Percentiles rank a stretch among this genome's conserved stretches.
phyloP scores from a whole-genome alignment of 1,284 basidiomycete species.

The Malassezia yamatoensis region DNA sequence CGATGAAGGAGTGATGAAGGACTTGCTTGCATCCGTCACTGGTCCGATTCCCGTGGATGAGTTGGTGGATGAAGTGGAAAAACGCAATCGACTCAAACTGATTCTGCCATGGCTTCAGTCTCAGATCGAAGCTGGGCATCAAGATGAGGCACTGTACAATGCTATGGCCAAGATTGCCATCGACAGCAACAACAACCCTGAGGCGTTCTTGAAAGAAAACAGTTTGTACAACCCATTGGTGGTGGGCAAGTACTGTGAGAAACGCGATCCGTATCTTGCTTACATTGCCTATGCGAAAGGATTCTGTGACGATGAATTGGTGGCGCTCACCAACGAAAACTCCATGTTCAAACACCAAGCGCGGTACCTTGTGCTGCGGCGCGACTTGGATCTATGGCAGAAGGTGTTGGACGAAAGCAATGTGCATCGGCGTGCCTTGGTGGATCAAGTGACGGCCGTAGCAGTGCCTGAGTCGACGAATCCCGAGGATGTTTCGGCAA shows the following conservation, averaged over 20 bases:
- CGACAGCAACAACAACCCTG: constrained; percentile 96
- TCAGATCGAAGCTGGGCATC: constrained; percentile 79
- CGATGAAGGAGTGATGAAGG: constrained; percentile 86
- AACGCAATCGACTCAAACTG: constrained; percentile 83
- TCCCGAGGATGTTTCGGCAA: constrained; percentile 94
- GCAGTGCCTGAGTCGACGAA: constrained; percentile 95
- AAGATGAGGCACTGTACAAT: constrained; percentile 88
- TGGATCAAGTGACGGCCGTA: constrained; percentile 74
- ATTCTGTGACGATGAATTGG: constrained; percentile 96
- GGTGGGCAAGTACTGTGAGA: constrained; percentile 98
- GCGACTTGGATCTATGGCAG: constrained; percentile 89
- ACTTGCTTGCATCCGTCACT: constrained; percentile 79
- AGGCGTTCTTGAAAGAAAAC: constrained; percentile 95
- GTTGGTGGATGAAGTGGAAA: constrained; percentile 67
- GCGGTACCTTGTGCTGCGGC: constrained; percentile 91
- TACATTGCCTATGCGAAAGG: constrained; percentile 99
- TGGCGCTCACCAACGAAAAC: constrained; percentile 95
- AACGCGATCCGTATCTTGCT: constrained; percentile 92
- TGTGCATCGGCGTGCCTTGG: constrained; percentile 79
- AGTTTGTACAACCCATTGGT: constrained; percentile 91
- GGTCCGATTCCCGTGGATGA: constrained; percentile 87
- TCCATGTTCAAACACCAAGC: constrained; percentile 99
- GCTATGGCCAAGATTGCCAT: constrained; percentile 97
- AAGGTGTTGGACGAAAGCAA: constrained; percentile 86
- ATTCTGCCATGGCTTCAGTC: constrained; percentile 94